Evolutionary conservation across 805 yeast genomes (phyloP).

Genomic region (Yamadazyma kitorensis): DNA sequence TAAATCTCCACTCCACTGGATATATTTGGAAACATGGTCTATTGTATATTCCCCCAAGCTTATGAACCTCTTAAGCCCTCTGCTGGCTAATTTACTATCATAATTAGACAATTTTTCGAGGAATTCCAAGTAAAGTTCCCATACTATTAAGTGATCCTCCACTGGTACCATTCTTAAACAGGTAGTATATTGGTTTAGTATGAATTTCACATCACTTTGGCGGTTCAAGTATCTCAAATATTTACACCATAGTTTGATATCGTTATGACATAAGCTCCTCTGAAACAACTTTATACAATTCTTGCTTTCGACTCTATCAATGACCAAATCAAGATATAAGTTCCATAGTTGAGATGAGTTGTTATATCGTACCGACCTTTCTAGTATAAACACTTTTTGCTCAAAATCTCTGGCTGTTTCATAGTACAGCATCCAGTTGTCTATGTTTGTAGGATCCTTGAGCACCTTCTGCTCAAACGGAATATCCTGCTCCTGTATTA

Average conservation of each 20-base stretch:
- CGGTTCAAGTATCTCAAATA: conserved; percentile 8
- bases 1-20: conserved; percentile 3
- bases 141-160: conserved; percentile 11
- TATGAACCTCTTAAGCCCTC: conserved; percentile 7
- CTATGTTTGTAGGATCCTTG: conserved; percentile 29
- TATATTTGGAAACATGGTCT: conserved; percentile 6
- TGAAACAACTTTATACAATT: conserved; percentile 41
- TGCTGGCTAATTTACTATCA: conserved; percentile 1
- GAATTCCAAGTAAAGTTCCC: conserved; percentile 52
- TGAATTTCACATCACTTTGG: conserved; percentile 6
- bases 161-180: conserved; percentile 6
- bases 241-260: conserved; percentile 7
- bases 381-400: conserved; percentile 45
- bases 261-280: conserved; percentile 16
- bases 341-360: conserved; percentile 56
- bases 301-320: conserved; percentile 23
- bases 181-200: conserved; percentile 9
- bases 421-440: conserved; percentile 47
- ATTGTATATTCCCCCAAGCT: conserved; percentile 9
- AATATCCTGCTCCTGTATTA: conserved; percentile 25
- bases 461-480: conserved; percentile 34
- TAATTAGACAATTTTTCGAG: conserved; percentile 32
- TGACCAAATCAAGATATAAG: conserved; percentile 42
- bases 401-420: conserved; percentile 18
- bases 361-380: conserved; percentile 47